Percentiles rank a stretch among this genome's conserved stretches.
phyloP scores from a whole-genome alignment of 257 asterid species.

The Solanum lycopersicoides region DNA sequence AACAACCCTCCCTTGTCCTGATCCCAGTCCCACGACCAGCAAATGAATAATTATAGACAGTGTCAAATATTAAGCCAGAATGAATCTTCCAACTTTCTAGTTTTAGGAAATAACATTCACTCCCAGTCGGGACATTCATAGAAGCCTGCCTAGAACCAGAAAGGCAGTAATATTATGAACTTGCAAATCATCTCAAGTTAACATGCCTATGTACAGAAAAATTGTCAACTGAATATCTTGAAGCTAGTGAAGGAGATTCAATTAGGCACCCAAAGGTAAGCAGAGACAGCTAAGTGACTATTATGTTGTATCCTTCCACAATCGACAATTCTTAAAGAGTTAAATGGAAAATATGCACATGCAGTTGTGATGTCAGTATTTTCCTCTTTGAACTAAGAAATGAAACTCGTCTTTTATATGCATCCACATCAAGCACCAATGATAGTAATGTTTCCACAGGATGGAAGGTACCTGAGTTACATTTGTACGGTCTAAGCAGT shows the following conservation, averaged over 20 bases:
- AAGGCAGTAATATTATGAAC: background rate
- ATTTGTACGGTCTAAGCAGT: slow-evolving; percentile 96
- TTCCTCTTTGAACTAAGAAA: background rate
- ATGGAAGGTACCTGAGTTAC: slow-evolving; percentile 68
- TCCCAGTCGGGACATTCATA: background rate
- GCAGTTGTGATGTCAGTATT: background rate
- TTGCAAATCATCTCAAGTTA: background rate
- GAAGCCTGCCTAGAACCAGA: background rate
- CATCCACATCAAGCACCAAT: background rate
- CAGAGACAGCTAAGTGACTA: background rate
- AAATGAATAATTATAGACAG: background rate
- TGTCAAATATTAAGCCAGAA: background rate
- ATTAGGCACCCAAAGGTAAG: background rate
- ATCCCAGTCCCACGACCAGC: background rate
- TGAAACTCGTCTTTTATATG: background rate
- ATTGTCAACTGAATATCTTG: background rate
- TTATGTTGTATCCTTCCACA: background rate
- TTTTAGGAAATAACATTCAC: background rate
- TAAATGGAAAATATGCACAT: background rate
- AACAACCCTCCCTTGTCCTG: background rate
- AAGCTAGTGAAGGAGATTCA: background rate
- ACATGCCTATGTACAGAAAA: background rate
- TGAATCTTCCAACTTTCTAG: background rate
- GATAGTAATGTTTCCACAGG: background rate
- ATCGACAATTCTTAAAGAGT: background rate